Base-by-base conservation (phyloP, 495 filamentous ascomycete species). In the Thermothielavioides terrestris region DNA sequence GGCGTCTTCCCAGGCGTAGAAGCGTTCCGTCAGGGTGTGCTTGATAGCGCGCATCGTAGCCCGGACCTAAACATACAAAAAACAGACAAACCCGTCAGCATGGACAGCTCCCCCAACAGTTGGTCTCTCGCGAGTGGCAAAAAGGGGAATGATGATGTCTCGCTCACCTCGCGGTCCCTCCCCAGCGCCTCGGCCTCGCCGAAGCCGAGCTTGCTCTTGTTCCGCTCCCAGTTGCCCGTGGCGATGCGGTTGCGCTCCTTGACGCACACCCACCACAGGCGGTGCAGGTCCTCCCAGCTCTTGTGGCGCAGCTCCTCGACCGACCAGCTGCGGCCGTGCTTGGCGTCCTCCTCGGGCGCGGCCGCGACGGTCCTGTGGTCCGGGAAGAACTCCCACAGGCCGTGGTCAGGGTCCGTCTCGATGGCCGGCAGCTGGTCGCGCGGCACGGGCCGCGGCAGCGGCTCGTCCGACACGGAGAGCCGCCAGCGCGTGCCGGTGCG, bases 301-400 rank as follows among this genome's bases (percentile, higher is more conserved):
- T 95, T 94, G 40, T 76, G 68, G 31, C 89, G 79, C 44, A 99
- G 77, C 68, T 99, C 94, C 69, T 86, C 82, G n/a, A 84, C 81
- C 25, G 74, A 77, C 94, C 94, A 99, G 23, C 77, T 65, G 39
- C 92, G 82, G 26, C 92, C 91, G 65, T 89, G 82, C 30, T 78
- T 70, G 14, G 59, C 43, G 37, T 83, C 79, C 54, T 88, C 81
- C 15, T 78, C 74, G 2, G 90, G 90, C 10, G 77, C 79, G 39
- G 70, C 73, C 62, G 95, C 61, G 14, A 81, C 66, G 55, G 77
- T 77, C 40, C 74, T 76, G 44, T 82, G 74, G 41, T 72, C 68
- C 51, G 80, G 77, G 68, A 99, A 97, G 69, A 99, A 99, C 0
- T 76, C 82, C 84, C 85, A 96, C n/a, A 99, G 83, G 30, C 88